Percentiles rank a stretch among this genome's conserved stretches.
Evolutionary conservation across 805 yeast genomes (phyloP).

Genomic region (Teunomyces panamensis): DNA sequence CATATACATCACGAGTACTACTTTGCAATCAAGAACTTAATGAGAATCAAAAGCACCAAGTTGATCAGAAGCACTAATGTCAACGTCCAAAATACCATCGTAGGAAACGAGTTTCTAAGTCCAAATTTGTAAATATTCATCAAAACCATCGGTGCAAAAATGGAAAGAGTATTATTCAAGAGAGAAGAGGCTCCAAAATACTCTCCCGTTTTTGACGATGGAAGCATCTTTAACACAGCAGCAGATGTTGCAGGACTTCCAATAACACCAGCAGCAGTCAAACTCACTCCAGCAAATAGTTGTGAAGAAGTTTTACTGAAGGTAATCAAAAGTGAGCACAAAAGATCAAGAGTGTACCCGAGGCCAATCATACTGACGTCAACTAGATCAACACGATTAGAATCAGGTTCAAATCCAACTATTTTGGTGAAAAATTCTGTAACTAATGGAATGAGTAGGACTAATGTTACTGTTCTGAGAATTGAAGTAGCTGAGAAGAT

Average conservation of each 20-base stretch:
- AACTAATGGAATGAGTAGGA: conserved; percentile 16
- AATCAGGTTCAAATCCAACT: background rate
- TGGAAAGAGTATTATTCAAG: conserved; percentile 46
- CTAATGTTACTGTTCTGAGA: conserved; percentile 13
- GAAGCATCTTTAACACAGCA: conserved; percentile 57
- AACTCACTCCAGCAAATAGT: conserved; percentile 3
- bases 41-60: background rate
- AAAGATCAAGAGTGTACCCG: conserved; percentile 8
- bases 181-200: conserved; percentile 68
- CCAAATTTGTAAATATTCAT: conserved; percentile 42
- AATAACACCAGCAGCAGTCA: conserved; percentile 33
- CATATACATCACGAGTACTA: background rate
- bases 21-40: background rate
- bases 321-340: conserved; percentile 11
- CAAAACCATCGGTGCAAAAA: conserved; percentile 48
- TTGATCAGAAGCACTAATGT: background rate
- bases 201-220: conserved; percentile 61
- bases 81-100: conserved; percentile 10
- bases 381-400: background rate
- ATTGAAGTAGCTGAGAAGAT: conserved; percentile 15
- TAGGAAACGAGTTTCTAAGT: conserved; percentile 11
- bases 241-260: conserved; percentile 59
- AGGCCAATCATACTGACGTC: background rate
- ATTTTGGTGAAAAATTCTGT: conserved; percentile 4
- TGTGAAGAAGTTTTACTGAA: conserved; percentile 1